Evolutionary conservation across 164 flowering plant genomes (phyloP).

Genomic region (Paratinospora sagittata): DNA sequence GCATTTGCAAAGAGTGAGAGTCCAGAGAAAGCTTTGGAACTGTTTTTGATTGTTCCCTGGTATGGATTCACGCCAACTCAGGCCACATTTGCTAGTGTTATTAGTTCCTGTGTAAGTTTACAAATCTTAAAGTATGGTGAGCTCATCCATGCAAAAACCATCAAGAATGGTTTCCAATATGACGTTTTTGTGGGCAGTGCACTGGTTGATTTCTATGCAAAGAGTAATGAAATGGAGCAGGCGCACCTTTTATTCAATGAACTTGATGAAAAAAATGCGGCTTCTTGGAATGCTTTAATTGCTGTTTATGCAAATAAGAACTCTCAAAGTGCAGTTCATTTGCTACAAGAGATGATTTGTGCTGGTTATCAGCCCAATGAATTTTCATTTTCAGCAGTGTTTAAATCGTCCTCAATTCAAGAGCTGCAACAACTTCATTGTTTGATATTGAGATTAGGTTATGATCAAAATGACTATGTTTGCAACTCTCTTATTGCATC

Average conservation of each 20-base stretch:
- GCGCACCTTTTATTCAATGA: constrained; percentile 50
- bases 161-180: constrained; percentile 31
- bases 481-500: constrained; percentile 56
- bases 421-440: constrained; percentile 62
- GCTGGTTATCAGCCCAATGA: constrained; percentile 54
- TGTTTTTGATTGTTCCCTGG: constrained; percentile 34
- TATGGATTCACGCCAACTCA: constrained; percentile 38
- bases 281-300: constrained; percentile 74
- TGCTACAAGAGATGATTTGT: constrained; percentile 53
- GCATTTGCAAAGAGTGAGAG: constrained; percentile 35
- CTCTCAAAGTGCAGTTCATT: constrained; percentile 20
- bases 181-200: constrained; percentile 62
- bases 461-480: constrained; percentile 43
- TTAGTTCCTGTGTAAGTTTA: constrained; percentile 42
- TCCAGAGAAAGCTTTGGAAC: constrained; percentile 39
- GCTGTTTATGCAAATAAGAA: constrained; percentile 34
- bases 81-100: constrained; percentile 46
- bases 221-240: constrained; percentile 37
- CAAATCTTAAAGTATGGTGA: constrained; percentile 32
- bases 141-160: constrained; percentile 49
- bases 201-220: constrained; percentile 67
- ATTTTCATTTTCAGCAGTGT: constrained; percentile 48
- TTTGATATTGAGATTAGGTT: constrained; percentile 52
- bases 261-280: constrained; percentile 43
- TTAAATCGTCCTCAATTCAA: constrained; percentile 31